Conservation (phyloP, 805 yeast genomes). For the Komagataella pastoris region DNA sequence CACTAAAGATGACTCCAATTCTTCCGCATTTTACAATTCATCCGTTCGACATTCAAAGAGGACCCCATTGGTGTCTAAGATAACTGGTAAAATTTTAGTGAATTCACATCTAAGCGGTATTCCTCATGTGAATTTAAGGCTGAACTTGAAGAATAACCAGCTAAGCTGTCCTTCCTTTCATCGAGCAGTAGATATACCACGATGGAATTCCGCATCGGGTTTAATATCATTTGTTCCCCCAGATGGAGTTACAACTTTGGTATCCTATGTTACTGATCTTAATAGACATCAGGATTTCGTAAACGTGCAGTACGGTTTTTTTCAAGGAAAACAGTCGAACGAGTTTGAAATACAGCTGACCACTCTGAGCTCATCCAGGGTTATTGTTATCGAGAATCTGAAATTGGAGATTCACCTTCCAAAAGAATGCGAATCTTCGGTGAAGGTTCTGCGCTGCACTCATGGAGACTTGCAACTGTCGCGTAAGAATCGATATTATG, state of each 20-base stretch:
- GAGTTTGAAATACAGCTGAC: constrained; percentile 53
- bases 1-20: constrained; percentile 6
- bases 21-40: constrained; percentile 11
- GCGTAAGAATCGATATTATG: constrained; percentile 31
- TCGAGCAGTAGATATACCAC: constrained; percentile 42
- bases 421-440: constrained; percentile 14
- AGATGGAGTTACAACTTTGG: constrained; percentile 58
- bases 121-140: constrained; percentile 52
- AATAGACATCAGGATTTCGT: constrained; percentile 33
- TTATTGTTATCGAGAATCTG: constrained; percentile 34
- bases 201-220: constrained; percentile 36
- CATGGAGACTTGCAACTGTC: constrained; percentile 59
- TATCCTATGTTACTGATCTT: constrained; percentile 51
- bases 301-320: constrained; percentile 36
- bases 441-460: constrained; percentile 52
- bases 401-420: constrained; percentile 21
- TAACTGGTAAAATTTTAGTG: constrained; percentile 52
- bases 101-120: constrained; percentile 63
- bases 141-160: constrained; percentile 32
- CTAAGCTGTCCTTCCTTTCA: constrained; percentile 57
- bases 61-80: constrained; percentile 34
- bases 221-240: constrained; percentile 70
- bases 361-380: constrained; percentile 29
- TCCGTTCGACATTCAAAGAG: constrained; percentile 8
- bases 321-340: constrained; percentile 34